Base-by-base conservation (phyloP, 1,284 basidiomycete species). In the Coniophora puteana region DNA sequence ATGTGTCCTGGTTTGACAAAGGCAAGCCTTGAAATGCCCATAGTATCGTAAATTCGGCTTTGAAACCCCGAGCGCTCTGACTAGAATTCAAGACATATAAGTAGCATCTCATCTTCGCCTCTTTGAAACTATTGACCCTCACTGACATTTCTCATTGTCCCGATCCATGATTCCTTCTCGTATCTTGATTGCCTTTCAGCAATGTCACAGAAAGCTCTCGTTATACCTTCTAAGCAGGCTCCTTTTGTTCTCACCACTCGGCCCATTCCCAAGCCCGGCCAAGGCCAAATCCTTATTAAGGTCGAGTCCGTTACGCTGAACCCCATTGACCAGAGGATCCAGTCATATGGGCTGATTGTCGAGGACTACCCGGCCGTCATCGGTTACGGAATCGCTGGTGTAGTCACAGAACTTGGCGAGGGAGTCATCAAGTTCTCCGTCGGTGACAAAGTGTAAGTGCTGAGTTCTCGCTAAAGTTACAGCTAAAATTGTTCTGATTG, bases 331-430 rank as follows among this genome's bases (percentile, higher is more conserved):
- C n/a, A 23, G 8, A 8, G 7, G 16, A 22, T 36, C 8, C 60
- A 59, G 22, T 36, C 43, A 12, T 48, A 47, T 16, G 61, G 55
- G 24, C 21, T 48, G 16, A 46, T 50, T 33, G 33, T 61, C 4
- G 30, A 51, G 3, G 34, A 49, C 3, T 67, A 47, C 45, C 66
- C 67, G 4, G 52, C 58, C 4, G 54, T 67, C 20, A 44, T 69
- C 4, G 75, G 76, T 18, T 62, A 60, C 8, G 75, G 77, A 51
- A 64, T 63, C 26, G 60, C 64, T 5, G 76, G 75, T 4, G 51
- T 59, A 2, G 65, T 77, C 22, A 66, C 66, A 21, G 52, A 58
- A 25, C 49, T 74, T 18, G 74, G 70, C 2, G 46, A 57, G n/a
- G 63, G 61, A 10, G 68, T 72, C 1, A 49, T 55, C 2, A 49